Evolutionary conservation across 2,329 filamentous ascomycete genomes (phyloP).

Genomic region (Pseudocercospora eumusae): DNA sequence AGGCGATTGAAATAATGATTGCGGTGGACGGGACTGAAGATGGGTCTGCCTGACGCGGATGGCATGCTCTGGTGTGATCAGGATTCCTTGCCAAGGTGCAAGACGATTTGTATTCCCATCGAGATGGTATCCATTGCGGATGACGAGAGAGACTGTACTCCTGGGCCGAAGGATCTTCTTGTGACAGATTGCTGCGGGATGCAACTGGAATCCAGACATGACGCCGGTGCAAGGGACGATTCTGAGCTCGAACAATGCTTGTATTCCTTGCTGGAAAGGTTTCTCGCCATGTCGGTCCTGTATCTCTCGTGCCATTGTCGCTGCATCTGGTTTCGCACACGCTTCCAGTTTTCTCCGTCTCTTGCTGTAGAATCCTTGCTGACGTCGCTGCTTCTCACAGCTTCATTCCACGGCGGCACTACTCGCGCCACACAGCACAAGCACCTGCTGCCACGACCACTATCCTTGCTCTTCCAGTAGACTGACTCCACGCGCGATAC

Average conservation of each 20-base stretch:
- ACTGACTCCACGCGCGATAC: background rate
- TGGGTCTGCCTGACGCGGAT: background rate
- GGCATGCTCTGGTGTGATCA: background rate
- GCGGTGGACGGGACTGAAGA: too few relatives aligned
- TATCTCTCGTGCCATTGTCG: background rate
- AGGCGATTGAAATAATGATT: too few relatives aligned
- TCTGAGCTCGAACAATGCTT: background rate
- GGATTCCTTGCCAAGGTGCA: background rate
- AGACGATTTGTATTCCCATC: background rate
- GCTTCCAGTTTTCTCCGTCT: background rate
- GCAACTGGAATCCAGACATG: background rate
- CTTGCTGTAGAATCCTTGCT: slow-evolving; percentile 1
- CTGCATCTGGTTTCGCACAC: background rate
- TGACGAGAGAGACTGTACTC: background rate
- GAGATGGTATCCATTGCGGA: background rate
- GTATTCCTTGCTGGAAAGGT: background rate
- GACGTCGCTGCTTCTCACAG: background rate
- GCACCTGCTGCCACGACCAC: background rate
- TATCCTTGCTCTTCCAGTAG: background rate
- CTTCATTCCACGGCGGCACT: too few relatives aligned
- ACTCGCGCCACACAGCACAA: too few relatives aligned
- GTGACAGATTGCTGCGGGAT: background rate
- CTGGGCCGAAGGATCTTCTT: background rate
- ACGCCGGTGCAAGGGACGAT: background rate
- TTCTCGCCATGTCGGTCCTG: background rate